Conservation (phyloP, 345 rosid genomes). For the Stellera chamaejasme region DNA sequence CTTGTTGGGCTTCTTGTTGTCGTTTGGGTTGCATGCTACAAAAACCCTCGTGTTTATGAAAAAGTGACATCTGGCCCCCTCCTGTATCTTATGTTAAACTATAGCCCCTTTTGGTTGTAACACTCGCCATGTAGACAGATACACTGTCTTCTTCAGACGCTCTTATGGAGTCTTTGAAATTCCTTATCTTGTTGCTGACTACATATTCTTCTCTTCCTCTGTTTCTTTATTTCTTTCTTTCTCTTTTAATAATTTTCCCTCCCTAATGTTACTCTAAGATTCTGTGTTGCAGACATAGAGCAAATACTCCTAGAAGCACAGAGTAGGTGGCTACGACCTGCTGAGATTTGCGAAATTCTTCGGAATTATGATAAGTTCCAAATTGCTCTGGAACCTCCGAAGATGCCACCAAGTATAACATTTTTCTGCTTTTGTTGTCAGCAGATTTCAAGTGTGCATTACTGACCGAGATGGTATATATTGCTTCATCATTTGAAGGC, state of each 20-base stretch:
- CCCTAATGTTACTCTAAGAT: neutral
- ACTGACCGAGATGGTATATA: neutral
- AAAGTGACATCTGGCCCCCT: no score
- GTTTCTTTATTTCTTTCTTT: neutral
- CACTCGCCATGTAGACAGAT: no score
- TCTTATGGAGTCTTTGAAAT: no score
- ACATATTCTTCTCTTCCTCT: neutral
- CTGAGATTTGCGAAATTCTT: slow-evolving; percentile 91
- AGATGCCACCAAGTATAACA: slow-evolving; percentile 58
- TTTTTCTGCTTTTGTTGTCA: neutral
- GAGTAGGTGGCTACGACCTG: slow-evolving; percentile 87
- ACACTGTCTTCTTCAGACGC: no score
- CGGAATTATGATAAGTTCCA: slow-evolving; percentile 43
- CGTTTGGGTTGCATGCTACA: no score
- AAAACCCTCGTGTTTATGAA: no score
- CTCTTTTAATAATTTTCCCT: slow-evolving; percentile 1
- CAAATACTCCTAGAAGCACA: slow-evolving; percentile 83
- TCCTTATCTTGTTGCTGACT: no score
- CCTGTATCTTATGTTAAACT: no score
- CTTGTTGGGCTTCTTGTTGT: no score
- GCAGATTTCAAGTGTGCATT: neutral
- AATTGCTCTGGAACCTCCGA: slow-evolving; percentile 73
- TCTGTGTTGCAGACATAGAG: slow-evolving; percentile 52
- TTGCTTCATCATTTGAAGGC: neutral
- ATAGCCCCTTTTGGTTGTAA: no score